Base-by-base conservation (phyloP, 441 rosid genomes). In the Oxalis stricta region DNA sequence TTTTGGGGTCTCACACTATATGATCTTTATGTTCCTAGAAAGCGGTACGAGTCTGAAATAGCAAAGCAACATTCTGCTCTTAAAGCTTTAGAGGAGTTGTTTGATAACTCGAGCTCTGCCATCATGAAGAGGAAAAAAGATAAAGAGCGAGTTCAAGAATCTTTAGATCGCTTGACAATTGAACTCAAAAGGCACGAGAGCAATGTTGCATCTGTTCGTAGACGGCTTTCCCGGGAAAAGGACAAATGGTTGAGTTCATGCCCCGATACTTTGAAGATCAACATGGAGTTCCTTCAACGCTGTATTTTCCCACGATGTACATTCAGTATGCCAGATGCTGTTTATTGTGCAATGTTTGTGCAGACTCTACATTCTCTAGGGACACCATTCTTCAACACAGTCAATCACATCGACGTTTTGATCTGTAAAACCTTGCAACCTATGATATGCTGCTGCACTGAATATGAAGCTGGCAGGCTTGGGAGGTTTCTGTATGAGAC, bases 401-500 rank as follows among this genome's bases (percentile, higher is more conserved):
- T 93, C 43, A 93, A 93, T 65, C 99, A 93, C 77, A 83, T 93
- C 38, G 99, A 93, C 64, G 97, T 85, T 47, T 72, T 93, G 50
- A 85, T 93, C 49, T 93, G 99, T 66, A 93, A 88, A 65, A 93
- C 95, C 10, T 66, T 93, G 26, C 99, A 93, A 75, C 99, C 99
- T 18, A 88, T 93, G 99, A 93, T 93, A 65, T 93, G 99, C 78
- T 93, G 97, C 80, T 85, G 99, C 71, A 93, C 99, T 34, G 99
- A 93, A 63, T 88, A 81, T 63, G 99, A 93, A 73, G 99, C 73
- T 10, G 99, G 99, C 35, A 77, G 97, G 65, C 93, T 93, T 58
- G 96, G 99, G 61, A 81, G 76, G 63, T 93, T 93, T 69, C 55
- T 93, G 65, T 79, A 68, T 49, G 97, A 93, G 77, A 93, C 99